Evolutionary conservation across 768 basidiomycete genomes (phyloP), one percentile per base, ranked within the genome.

Genomic region (Suillus fuscotomentosus): DNA sequence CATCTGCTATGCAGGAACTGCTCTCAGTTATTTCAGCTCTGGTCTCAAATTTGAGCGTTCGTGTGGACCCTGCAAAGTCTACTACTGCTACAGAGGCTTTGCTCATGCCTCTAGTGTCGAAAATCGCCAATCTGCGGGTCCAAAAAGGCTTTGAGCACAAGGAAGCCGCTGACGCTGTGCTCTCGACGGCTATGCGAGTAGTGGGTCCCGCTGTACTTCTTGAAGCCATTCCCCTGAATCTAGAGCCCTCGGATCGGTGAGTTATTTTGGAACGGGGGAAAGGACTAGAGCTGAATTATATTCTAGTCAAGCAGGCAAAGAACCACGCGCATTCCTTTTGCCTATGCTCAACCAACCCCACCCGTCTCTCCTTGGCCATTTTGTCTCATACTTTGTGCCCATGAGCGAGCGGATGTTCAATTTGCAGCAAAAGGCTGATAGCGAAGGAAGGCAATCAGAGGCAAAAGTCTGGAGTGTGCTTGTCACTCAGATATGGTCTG

Each of bases 381-480:
- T 99, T 71, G 83, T 93, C 41, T 84, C 86, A 3, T 93, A 92
- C 75, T 98, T 99, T 69, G 91, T 99, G 9, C 97, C 97, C 20
- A 78, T 99, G 57, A 97, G 95, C 56, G 96, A 98, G 75, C 83
- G 88, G 20, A 89, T 99, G 84, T 99, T 99, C 72, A 86, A 94
- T 71, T 78, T 93, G 43, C 92, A 96, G 72, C 87, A 91, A 65
- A 88, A 84, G 17, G 91, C 94, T 0, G 92, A 92, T 67, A 79
- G 82, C 8, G 89, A 89, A 62, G 86, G 85, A 14, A 86, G 88
- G 43, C 84, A 83, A 60, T 88, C 91, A 0, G 95, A 99, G 76
- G 92, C 91, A 15, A 99, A 99, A 77, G 89, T 99, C 43, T 99
- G 95, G 94, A 91, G 87, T 67, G 95, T 97, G 13, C 84, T 99